phyloP scores from a whole-genome alignment of 192 early-diverging fungal species.

The Podila minutissima region DNA sequence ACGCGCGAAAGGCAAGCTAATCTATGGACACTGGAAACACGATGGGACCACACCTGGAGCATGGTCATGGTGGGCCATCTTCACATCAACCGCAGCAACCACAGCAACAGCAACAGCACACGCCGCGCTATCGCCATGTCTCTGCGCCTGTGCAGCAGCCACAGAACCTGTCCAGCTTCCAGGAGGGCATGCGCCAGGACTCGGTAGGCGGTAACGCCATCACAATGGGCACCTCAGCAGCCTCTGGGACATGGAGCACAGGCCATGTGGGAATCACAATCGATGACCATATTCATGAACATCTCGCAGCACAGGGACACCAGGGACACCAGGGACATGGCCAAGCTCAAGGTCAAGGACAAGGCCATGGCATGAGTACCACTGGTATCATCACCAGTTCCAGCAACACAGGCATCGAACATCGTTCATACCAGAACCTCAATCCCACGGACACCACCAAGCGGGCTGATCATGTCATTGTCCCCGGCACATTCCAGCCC shows the following conservation, averaged over 20 bases:
- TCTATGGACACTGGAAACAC: neutral
- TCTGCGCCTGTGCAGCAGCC: slow-evolving; percentile 41
- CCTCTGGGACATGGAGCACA: slow-evolving; percentile 11
- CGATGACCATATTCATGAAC: slow-evolving; percentile 16
- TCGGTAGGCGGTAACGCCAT: slow-evolving; percentile 17
- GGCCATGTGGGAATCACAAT: slow-evolving; percentile 47
- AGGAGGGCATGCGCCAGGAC: slow-evolving; percentile 46
- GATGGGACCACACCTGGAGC: slow-evolving; percentile 4
- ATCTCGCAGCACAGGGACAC: neutral
- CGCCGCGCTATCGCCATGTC: slow-evolving; percentile 30
- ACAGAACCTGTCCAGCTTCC: slow-evolving; percentile 40
- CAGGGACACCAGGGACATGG: neutral
- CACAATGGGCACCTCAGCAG: slow-evolving; percentile 1
- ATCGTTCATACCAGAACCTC: neutral
- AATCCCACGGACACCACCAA: neutral
- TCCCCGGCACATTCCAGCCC: neutral
- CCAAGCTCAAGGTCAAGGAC: neutral
- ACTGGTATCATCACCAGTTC: neutral
- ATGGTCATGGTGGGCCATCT: slow-evolving; percentile 8
- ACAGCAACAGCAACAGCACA: slow-evolving; percentile 36
- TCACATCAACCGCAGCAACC: neutral
- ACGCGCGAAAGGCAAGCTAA: neutral
- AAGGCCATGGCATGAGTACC: slow-evolving; percentile 2
- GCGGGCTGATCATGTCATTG: slow-evolving; percentile 4
- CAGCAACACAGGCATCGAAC: neutral